Evolutionary conservation across 129 eudicot genomes (phyloP).

Genomic region (Escallonia rubra): DNA sequence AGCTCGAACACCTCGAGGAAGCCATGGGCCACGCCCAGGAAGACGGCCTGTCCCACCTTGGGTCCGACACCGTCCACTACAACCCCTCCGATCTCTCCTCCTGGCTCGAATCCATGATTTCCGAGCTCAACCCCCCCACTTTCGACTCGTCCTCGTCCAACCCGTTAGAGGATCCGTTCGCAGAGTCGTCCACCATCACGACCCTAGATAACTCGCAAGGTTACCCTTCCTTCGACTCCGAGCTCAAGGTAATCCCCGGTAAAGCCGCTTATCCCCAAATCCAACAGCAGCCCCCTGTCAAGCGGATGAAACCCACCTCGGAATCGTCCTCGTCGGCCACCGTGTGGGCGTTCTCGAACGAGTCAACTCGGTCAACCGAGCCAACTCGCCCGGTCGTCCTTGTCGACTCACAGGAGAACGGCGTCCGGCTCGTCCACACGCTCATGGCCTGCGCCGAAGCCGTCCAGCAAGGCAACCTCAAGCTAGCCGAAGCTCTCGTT

Average conservation of each 20-base stretch:
- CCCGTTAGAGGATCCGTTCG: neutral
- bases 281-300: constrained; percentile 18
- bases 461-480: constrained; percentile 41
- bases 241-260: constrained; percentile 56
- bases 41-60: constrained; percentile 43
- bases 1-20: constrained; percentile 60
- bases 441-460: constrained; percentile 89
- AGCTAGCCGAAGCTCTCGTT: constrained; percentile 57
- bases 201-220: neutral
- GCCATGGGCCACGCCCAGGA: constrained; percentile 34
- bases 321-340: too few relatives aligned
- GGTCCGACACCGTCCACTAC: constrained; percentile 58
- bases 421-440: constrained; percentile 64
- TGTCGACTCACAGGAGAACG: constrained; percentile 73
- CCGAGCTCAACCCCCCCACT: constrained; percentile 33
- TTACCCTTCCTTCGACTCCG: constrained; percentile 32
- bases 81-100: constrained; percentile 71
- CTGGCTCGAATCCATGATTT: constrained; percentile 66
- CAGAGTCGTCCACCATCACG: constrained; percentile 1
- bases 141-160: neutral
- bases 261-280: constrained; percentile 45
- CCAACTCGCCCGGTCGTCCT: constrained; percentile 32
- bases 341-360: neutral
- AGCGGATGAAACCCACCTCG: constrained; percentile 28
- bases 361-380: constrained; percentile 8